These are phyloP conservation scores for Moesziomyces parantarcticus DNA, from an alignment of 1,284 basidiomycete genomes.

Conservation along the genomic window DNA sequence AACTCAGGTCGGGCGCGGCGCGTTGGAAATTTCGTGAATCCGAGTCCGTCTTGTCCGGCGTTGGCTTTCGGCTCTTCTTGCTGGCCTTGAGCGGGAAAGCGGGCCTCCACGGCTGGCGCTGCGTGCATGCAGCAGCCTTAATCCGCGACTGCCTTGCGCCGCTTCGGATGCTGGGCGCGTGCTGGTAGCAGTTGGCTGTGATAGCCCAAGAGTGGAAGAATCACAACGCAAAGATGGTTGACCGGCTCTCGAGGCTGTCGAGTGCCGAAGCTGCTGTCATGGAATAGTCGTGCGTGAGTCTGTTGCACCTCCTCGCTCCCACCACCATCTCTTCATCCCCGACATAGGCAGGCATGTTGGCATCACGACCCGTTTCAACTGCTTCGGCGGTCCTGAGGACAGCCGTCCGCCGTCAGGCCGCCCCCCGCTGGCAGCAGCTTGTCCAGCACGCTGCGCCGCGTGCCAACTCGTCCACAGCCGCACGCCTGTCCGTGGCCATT, in stretches of 20 bases:
- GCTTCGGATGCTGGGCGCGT: too few species aligned
- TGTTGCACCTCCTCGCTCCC: not conserved
- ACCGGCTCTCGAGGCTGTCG: too few species aligned
- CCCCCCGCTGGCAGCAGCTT: constrained; percentile 10
- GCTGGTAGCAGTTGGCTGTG: too few species aligned
- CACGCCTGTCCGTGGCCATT: not conserved
- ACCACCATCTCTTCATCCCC: constrained; percentile 6
- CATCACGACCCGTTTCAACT: constrained; percentile 22
- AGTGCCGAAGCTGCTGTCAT: too few species aligned
- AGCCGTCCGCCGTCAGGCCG: constrained; percentile 16
- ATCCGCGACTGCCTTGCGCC: not conserved
- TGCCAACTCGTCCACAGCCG: constrained; percentile 7
- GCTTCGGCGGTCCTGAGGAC: constrained; percentile 27
- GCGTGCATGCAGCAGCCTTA: constrained; percentile 11
- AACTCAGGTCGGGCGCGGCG: constrained; percentile 3
- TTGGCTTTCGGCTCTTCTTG: constrained; percentile 15
- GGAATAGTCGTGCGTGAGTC: too few species aligned
- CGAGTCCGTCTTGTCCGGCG: constrained; percentile 20
- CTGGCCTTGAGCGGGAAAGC: constrained; percentile 7
- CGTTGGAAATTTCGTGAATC: constrained; percentile 1
- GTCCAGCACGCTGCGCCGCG: constrained; percentile 28
- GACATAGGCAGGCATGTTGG: constrained; percentile 16
- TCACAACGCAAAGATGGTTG: too few species aligned
- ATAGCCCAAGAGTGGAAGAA: too few species aligned
- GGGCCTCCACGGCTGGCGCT: constrained; percentile 17